Evolutionary conservation across 1,284 basidiomycete species (phyloP).

Genomic region (Phlebopus sp.): DNA sequence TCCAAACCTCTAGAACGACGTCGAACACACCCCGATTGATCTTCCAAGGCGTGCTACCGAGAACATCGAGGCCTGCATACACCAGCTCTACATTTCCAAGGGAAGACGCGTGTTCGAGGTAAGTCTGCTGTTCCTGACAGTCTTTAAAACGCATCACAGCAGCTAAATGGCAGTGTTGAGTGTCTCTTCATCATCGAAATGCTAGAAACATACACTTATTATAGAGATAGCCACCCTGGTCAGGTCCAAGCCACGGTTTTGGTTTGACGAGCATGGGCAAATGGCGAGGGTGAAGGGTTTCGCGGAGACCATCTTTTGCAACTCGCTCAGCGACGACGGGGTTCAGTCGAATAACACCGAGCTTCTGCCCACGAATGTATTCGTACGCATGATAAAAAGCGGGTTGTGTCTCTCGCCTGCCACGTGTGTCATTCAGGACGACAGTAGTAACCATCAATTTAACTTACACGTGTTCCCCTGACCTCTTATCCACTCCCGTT

Average conservation of each 20-base stretch:
- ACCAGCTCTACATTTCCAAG: conserved; percentile 82
- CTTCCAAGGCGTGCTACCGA: conserved; percentile 89
- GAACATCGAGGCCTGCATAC: conserved; percentile 86
- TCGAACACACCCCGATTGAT: conserved; percentile 82
- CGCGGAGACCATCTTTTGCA: conserved; percentile 73
- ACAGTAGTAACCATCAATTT: background rate
- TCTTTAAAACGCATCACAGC: conserved; percentile 93
- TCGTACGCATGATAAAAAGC: conserved; percentile 94
- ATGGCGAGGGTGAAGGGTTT: conserved; percentile 88
- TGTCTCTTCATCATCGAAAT: background rate
- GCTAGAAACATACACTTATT: conserved; percentile 56
- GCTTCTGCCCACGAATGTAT: conserved; percentile 87
- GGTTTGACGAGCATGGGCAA: conserved; percentile 95
- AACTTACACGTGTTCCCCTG: conserved; percentile 59
- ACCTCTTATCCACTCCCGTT: conserved; percentile 52
- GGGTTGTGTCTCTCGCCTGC: conserved; percentile 78
- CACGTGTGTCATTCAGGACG: conserved; percentile 2
- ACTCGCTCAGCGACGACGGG: conserved; percentile 77
- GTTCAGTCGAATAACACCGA: conserved; percentile 90
- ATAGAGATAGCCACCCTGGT: conserved; percentile 84
- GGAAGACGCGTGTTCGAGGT: conserved; percentile 76
- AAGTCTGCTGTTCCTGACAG: conserved; percentile 80
- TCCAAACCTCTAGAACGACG: conserved; percentile 80
- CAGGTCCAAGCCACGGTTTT: conserved; percentile 79
- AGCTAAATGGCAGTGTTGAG: conserved; percentile 38